These are phyloP conservation scores for Xylariaceae sp. DNA, from an alignment of 2,329 filamentous ascomycete genomes.

Conservation along the genomic window DNA sequence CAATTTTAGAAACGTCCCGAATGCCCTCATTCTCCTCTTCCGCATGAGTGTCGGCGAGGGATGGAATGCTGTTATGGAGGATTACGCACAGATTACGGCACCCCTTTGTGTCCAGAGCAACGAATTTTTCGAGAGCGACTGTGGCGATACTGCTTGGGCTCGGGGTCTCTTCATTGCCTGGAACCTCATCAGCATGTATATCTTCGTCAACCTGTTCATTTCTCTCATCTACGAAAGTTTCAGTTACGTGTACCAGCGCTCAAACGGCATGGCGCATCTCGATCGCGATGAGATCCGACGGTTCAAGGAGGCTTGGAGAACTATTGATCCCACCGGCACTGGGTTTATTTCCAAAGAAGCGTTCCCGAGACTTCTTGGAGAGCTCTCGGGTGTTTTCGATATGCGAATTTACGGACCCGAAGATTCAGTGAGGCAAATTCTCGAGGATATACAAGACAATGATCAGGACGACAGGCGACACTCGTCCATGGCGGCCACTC, in stretches of 20 bases:
- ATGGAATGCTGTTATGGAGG: constrained; percentile 97
- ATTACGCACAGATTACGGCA: constrained; percentile 74
- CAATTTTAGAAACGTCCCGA: constrained; percentile 91
- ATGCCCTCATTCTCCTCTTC: constrained; percentile 88
- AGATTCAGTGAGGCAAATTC: constrained; percentile 77
- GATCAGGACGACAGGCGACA: constrained; percentile 46
- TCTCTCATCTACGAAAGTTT: constrained; percentile 99
- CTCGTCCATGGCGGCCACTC: constrained; percentile 43
- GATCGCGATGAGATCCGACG: constrained; percentile 90
- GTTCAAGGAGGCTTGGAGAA: constrained; percentile 98
- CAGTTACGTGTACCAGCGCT: constrained; percentile 97
- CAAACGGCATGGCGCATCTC: constrained; percentile 83
- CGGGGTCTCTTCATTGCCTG: constrained; percentile 85
- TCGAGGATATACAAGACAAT: constrained; percentile 73
- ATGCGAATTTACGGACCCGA: constrained; percentile 95
- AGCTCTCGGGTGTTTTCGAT: constrained; percentile 91
- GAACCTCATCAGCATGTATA: constrained; percentile 99
- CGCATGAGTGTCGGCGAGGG: constrained; percentile 90
- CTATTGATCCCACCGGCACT: constrained; percentile 83
- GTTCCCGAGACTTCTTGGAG: constrained; percentile 82
- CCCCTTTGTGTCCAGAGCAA: constrained; percentile 71
- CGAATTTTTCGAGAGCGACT: constrained; percentile 83
- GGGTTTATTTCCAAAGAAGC: constrained; percentile 87
- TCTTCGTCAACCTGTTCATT: constrained; percentile 96
- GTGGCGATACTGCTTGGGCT: constrained; percentile 85